A percentile compares a stretch with the other conserved stretches of the same genome.
phyloP scores from a whole-genome alignment of 345 rosid genomes.

The Luvunga scandens region DNA sequence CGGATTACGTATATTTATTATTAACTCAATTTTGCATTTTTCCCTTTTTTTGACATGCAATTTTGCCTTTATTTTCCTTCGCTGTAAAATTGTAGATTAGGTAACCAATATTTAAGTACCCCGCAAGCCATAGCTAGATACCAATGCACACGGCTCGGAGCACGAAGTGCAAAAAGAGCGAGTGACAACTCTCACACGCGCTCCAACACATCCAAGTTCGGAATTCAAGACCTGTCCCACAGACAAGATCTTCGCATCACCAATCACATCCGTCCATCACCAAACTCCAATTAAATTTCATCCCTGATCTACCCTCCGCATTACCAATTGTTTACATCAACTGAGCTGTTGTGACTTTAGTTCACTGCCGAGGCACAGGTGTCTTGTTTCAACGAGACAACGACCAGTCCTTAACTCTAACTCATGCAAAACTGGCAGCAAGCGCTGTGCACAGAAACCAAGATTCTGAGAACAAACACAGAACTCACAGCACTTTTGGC shows the following conservation, averaged over 20 bases:
- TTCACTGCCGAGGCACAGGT: neutral
- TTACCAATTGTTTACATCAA: neutral
- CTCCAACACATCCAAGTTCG: neutral
- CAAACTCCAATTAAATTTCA: too few species aligned
- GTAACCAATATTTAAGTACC: neutral
- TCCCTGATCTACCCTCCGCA: neutral
- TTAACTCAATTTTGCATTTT: neutral
- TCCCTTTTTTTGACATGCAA: neutral
- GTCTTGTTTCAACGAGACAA: neutral
- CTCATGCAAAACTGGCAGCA: neutral
- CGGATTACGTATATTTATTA: too few species aligned
- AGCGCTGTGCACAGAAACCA: constrained; percentile 2
- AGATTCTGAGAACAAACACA: constrained; percentile 11
- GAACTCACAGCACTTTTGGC: neutral
- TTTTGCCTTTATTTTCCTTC: neutral
- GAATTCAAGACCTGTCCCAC: neutral
- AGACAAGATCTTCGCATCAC: neutral
- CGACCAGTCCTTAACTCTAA: neutral
- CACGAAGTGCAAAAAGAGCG: too few species aligned
- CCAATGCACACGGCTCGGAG: neutral
- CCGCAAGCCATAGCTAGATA: neutral
- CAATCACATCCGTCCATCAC: neutral
- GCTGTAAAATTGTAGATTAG: neutral
- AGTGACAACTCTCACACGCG: neutral
- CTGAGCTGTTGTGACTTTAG: neutral